These are phyloP conservation scores for Orbilia quercus DNA, from an alignment of 2,329 filamentous ascomycete species.

Conservation along the genomic window DNA sequence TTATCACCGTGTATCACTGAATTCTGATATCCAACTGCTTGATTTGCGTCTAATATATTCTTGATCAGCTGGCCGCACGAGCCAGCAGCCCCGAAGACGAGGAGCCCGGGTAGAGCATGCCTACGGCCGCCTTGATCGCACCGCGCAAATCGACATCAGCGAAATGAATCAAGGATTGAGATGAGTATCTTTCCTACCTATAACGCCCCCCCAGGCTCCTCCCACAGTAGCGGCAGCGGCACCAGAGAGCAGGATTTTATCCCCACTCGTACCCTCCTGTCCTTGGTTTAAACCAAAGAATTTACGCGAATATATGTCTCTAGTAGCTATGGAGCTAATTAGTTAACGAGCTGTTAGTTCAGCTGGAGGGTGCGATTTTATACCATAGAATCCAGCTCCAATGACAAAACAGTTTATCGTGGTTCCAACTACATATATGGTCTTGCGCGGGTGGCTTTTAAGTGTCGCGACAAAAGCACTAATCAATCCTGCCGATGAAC, in stretches of 20 bases:
- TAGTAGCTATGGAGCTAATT: conserved; percentile 13
- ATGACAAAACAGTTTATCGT: conserved; percentile 41
- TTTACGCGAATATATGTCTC: conserved; percentile 31
- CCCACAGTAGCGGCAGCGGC: conserved; percentile 37
- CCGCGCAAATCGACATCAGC: not conserved
- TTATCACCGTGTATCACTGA: not conserved
- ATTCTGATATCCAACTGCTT: not conserved
- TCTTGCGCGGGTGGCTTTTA: conserved; percentile 34
- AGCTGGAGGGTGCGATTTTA: not conserved
- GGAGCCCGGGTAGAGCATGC: conserved; percentile 30
- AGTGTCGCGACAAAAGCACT: conserved; percentile 42
- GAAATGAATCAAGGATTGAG: not conserved
- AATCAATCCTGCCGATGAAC: conserved; percentile 30
- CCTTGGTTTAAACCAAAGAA: conserved; percentile 13
- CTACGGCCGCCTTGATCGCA: conserved; percentile 38
- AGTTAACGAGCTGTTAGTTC: too few relatives aligned
- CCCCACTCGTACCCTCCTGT: not conserved
- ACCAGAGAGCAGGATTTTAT: conserved; percentile 27
- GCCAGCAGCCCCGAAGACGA: conserved; percentile 37
- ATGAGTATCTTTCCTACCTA: conserved; percentile 21
- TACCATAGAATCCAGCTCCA: conserved; percentile 45
- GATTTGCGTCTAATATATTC: conserved; percentile 19
- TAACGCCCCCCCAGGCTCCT: conserved; percentile 36
- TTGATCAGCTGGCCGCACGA: conserved; percentile 18
- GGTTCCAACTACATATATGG: conserved; percentile 38